Percentiles rank a stretch among this genome's conserved stretches.
Evolutionary conservation across 176 grass and related monocot genomes (phyloP).

Genomic region (Chloris gayana): DNA sequence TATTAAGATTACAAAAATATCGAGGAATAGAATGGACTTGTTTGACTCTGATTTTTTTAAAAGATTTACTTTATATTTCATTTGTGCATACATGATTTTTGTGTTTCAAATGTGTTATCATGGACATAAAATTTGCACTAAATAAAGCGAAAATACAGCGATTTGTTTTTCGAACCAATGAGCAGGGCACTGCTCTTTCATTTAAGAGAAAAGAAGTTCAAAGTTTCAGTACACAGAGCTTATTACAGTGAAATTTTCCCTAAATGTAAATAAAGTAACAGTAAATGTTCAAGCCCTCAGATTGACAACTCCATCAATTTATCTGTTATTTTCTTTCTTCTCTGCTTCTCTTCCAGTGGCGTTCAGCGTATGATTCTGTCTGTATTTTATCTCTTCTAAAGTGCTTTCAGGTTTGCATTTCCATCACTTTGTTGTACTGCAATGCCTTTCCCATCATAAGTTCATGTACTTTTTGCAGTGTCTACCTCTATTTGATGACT

Average conservation of each 20-base stretch:
- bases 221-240: too few species aligned
- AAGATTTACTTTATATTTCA: neutral
- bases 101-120: neutral
- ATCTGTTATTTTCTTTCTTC: slow-evolving; percentile 18
- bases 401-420: slow-evolving; percentile 12
- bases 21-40: neutral
- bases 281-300: slow-evolving; percentile 11
- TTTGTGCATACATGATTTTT: neutral
- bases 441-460: slow-evolving; percentile 10
- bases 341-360: slow-evolving; percentile 8
- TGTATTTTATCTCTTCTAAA: slow-evolving; percentile 23
- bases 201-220: too few species aligned
- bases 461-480: slow-evolving; percentile 2
- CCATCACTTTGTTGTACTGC: slow-evolving; percentile 19
- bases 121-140: neutral
- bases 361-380: slow-evolving; percentile 27
- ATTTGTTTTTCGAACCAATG: too few species aligned
- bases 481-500: slow-evolving; percentile 34
- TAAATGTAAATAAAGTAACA: neutral
- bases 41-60: neutral
- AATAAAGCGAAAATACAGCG: slow-evolving; percentile 18
- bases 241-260: neutral
- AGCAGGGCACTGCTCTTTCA: too few species aligned
- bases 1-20: neutral
- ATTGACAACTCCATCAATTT: neutral